Evolutionary conservation across 2,329 filamentous ascomycete species (phyloP).

Genomic region (Ophiostoma ulmi): DNA sequence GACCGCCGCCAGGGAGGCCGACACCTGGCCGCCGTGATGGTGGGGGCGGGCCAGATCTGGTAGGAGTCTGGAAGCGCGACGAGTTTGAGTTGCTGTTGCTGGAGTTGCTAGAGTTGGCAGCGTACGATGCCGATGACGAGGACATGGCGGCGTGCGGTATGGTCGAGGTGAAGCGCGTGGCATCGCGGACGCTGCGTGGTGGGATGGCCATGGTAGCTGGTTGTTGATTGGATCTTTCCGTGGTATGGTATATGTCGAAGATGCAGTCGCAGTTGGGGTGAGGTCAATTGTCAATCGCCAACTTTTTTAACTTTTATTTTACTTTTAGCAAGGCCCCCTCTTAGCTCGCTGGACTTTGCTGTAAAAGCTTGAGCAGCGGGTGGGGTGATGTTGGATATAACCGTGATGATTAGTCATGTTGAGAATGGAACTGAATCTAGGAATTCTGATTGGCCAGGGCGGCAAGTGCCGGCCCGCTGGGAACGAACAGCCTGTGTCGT

Average conservation of each 20-base stretch:
- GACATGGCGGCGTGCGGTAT: constrained; percentile 60
- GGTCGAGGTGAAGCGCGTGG: constrained; percentile 71
- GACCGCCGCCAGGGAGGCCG: not conserved
- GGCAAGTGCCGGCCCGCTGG: not conserved
- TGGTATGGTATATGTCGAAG: not conserved
- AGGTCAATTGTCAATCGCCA: constrained; percentile 1
- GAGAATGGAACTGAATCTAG: not conserved
- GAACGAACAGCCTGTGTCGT: not conserved
- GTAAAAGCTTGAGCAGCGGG: constrained; percentile 14
- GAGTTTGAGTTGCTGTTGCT: constrained; percentile 10
- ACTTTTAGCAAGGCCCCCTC: not conserved
- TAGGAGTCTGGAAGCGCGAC: constrained; percentile 27
- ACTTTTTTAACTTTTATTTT: not conserved
- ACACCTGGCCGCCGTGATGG: not conserved
- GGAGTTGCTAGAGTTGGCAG: constrained; percentile 19
- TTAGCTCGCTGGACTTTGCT: not conserved
- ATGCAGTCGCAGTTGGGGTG: not conserved
- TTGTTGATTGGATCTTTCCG: not conserved
- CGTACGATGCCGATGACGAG: constrained; percentile 21
- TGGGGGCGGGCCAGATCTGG: not conserved
- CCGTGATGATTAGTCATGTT: constrained; percentile 3
- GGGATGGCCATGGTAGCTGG: constrained; percentile 23
- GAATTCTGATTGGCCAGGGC: not conserved
- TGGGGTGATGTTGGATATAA: constrained; percentile 1
- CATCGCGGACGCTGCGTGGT: constrained; percentile 67